phyloP scores from a whole-genome alignment of 257 asterid species.

The Eucommia ulmoides region DNA sequence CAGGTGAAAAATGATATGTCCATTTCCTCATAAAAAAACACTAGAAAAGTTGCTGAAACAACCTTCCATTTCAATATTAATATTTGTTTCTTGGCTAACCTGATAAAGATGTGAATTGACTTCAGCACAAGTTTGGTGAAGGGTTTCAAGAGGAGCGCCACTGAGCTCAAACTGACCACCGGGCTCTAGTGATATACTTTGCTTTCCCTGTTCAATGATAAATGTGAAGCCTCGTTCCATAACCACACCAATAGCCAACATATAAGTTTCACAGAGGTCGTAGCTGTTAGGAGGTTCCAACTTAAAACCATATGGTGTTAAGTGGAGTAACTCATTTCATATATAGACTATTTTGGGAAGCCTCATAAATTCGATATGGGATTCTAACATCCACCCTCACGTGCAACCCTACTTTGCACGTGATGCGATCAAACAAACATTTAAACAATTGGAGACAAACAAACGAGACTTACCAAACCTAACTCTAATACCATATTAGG shows the following conservation, averaged over 20 bases:
- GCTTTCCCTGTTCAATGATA: constrained; percentile 48
- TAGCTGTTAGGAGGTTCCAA: background rate
- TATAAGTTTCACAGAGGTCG: background rate
- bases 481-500: too few relatives aligned
- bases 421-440: too few relatives aligned
- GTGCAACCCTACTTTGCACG: too few relatives aligned
- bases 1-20: background rate
- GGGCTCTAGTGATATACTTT: constrained; percentile 94
- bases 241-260: background rate
- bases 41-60: background rate
- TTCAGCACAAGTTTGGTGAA: constrained; percentile 98
- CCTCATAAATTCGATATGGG: background rate
- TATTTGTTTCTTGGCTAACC: constrained; percentile 19
- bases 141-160: constrained; percentile 95
- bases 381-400: too few relatives aligned
- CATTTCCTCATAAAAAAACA: background rate
- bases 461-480: too few relatives aligned
- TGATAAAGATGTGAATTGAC: constrained; percentile 98
- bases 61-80: background rate
- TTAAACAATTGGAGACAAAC: too few relatives aligned
- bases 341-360: background rate
- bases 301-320: background rate
- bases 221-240: background rate
- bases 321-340: background rate
- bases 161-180: constrained; percentile 99